phyloP scores from a whole-genome alignment of 2,329 filamentous ascomycete genomes.

The Sporothrix humicola region DNA sequence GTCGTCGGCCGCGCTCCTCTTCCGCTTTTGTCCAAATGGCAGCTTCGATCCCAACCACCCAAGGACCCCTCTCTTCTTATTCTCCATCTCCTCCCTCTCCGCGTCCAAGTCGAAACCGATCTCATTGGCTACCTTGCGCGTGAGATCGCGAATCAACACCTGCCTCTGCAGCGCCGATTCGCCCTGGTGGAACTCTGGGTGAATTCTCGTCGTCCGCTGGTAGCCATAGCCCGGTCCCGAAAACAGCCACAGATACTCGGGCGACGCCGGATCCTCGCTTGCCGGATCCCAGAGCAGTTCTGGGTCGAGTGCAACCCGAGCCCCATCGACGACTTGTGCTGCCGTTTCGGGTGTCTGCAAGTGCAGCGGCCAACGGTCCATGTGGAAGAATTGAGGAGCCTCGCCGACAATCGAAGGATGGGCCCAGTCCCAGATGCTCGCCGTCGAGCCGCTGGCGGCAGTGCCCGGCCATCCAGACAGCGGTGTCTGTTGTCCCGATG shows the following conservation, averaged over 20 bases:
- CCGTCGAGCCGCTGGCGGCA: conserved; percentile 26
- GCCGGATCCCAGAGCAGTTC: conserved; percentile 42
- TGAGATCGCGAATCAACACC: conserved; percentile 39
- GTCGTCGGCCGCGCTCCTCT: neutral
- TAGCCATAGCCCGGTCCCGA: conserved; percentile 37
- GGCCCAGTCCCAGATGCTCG: conserved; percentile 49
- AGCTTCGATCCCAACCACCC: conserved; percentile 20
- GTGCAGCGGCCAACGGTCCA: conserved; percentile 56
- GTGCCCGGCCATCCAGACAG: conserved; percentile 42
- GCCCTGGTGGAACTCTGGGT: conserved; percentile 45
- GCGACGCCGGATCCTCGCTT: conserved; percentile 41
- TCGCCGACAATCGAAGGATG: conserved; percentile 38
- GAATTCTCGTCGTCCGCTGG: conserved; percentile 39
- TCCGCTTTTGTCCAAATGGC: conserved; percentile 26
- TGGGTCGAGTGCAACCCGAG: conserved; percentile 34
- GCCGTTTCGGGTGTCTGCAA: conserved; percentile 46
- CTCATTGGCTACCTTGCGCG: conserved; percentile 34
- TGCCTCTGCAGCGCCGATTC: conserved; percentile 48
- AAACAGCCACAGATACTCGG: conserved; percentile 39
- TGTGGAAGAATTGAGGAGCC: conserved; percentile 49
- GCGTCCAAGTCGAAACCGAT: neutral
- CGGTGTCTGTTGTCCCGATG: conserved; percentile 51
- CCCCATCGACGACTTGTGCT: conserved; percentile 13
- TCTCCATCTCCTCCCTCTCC: neutral
- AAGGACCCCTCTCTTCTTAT: neutral